Conservation (phyloP, 495 filamentous ascomycete genomes). For the Penicillium chermesinum region DNA sequence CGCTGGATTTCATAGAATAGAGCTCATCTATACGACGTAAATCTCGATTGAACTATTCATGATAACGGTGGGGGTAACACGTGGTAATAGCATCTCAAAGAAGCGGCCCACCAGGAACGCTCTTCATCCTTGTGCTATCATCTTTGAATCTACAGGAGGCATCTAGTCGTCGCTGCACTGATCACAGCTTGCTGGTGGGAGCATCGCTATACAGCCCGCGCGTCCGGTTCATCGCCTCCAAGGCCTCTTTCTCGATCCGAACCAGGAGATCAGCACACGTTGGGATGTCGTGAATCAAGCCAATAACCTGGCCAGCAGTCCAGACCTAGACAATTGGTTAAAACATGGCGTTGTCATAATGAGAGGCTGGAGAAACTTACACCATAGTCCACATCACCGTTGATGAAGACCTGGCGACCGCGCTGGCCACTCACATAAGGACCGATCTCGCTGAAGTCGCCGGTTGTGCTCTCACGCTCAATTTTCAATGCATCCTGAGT, state of each 20-base stretch:
- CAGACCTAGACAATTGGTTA: conserved; percentile 48
- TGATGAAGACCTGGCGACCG: conserved; percentile 84
- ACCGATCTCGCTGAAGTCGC: conserved; percentile 87
- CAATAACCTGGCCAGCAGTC: conserved; percentile 69
- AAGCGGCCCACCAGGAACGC: too few species aligned
- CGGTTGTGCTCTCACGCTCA: conserved; percentile 77
- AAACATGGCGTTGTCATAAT: neutral
- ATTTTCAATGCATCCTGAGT: conserved; percentile 73
- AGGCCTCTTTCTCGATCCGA: conserved; percentile 62
- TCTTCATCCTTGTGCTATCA: too few species aligned
- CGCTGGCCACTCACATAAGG: conserved; percentile 89
- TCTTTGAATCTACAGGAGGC: too few species aligned
- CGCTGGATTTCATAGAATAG: too few species aligned
- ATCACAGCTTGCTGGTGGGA: conserved; percentile 37
- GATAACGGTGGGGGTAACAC: neutral
- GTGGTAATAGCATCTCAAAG: neutral
- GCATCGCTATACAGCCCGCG: conserved; percentile 33
- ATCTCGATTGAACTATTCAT: neutral
- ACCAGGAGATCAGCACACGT: conserved; percentile 54
- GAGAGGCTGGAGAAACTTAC: conserved; percentile 47
- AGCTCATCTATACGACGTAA: neutral
- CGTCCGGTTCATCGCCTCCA: conserved; percentile 42
- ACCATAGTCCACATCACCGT: conserved; percentile 85
- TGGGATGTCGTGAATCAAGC: conserved; percentile 64
- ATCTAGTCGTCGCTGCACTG: neutral